phyloP scores from a whole-genome alignment of 768 basidiomycete species.

The Tulasnella sp. region DNA sequence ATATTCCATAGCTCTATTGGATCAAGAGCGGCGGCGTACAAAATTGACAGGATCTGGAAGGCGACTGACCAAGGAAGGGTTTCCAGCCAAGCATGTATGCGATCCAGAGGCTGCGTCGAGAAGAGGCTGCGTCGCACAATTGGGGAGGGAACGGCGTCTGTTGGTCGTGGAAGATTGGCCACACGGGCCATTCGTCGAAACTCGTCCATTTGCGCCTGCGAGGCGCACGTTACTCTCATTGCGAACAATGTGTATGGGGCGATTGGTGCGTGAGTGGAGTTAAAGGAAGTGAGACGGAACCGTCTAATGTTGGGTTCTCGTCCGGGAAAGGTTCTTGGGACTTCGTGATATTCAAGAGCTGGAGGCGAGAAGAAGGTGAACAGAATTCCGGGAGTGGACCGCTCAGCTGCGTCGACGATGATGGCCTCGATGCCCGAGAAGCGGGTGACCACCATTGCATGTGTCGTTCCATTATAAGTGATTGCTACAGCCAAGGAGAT shows the following conservation, averaged over 20 bases:
- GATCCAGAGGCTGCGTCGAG: neutral
- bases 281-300: neutral
- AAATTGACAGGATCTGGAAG: constrained; percentile 17
- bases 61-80: constrained; percentile 21
- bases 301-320: neutral
- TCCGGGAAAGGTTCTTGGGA: too few species aligned
- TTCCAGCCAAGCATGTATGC: constrained; percentile 8
- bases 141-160: neutral
- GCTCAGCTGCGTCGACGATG: neutral
- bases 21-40: neutral
- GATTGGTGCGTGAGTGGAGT: neutral
- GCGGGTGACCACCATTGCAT: neutral
- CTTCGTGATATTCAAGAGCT: constrained; percentile 4
- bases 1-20: constrained; percentile 22
- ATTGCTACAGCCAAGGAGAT: neutral
- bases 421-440: constrained; percentile 9
- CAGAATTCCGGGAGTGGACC: neutral
- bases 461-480: neutral
- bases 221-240: neutral
- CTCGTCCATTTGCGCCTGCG: neutral
- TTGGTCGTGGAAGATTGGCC: constrained; percentile 1
- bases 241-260: constrained; percentile 23
- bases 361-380: constrained; percentile 13
- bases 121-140: constrained; percentile 12
- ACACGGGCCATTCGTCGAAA: constrained; percentile 15